Percentiles rank a stretch among this genome's conserved stretches.
phyloP scores from a whole-genome alignment of 1,284 basidiomycete species.

The Moesziomyces globuligerus region DNA sequence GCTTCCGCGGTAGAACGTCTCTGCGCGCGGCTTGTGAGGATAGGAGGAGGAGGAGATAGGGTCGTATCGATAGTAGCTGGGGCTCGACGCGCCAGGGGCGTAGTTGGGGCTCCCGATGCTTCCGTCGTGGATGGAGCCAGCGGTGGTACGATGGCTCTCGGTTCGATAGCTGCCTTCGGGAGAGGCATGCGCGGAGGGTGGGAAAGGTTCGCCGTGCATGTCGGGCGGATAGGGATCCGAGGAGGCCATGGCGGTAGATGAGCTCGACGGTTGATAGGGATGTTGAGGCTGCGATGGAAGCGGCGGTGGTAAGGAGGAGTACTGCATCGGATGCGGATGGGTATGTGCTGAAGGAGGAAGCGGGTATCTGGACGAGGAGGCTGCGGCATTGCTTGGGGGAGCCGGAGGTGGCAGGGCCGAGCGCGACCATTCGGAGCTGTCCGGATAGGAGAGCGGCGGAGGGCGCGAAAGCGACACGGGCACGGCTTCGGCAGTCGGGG shows the following conservation, averaged over 20 bases:
- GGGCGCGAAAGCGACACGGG: constrained; percentile 12
- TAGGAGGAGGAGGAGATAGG: constrained; percentile 16
- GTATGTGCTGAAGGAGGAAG: background rate
- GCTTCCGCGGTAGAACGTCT: constrained; percentile 41
- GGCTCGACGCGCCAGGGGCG: constrained; percentile 11
- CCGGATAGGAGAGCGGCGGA: constrained; percentile 10
- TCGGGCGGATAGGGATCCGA: constrained; percentile 3
- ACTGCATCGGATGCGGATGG: background rate
- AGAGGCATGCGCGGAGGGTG: constrained; percentile 14
- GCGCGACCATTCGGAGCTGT: constrained; percentile 11
- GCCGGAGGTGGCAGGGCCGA: background rate
- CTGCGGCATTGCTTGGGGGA: background rate
- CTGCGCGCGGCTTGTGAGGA: constrained; percentile 14
- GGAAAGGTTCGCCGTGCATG: constrained; percentile 5
- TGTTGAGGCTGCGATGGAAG: constrained; percentile 1
- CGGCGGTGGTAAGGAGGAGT: constrained; percentile 3
- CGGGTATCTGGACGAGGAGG: constrained; percentile 15
- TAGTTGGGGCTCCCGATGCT: constrained; percentile 32
- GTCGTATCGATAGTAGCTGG: constrained; percentile 28
- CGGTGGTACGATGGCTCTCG: constrained; percentile 18
- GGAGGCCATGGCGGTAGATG: background rate
- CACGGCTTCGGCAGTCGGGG: background rate
- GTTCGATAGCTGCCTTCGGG: constrained; percentile 24
- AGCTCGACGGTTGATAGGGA: background rate
- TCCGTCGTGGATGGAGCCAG: constrained; percentile 18